Base-by-base conservation (phyloP, 768 basidiomycete species). In the Boletales sp. region DNA sequence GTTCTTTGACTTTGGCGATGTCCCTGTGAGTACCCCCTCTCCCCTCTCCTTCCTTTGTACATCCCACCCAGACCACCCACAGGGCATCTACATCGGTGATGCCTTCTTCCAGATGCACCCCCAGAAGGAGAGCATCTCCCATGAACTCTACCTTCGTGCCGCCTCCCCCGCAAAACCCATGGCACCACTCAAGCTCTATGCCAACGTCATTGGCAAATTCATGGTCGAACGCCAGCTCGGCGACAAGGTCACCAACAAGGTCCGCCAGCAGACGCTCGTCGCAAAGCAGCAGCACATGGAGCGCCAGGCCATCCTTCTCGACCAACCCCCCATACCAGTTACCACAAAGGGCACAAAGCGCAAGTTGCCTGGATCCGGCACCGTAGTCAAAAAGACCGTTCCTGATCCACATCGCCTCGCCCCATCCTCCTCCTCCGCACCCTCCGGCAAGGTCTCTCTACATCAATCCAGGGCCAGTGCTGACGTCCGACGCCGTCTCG, bases 101-200 rank as follows among this genome's bases (percentile, higher is more conserved):
- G 64, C 74, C 2, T 82, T 80, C 72, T 90, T 81, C 51, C 74
- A 84, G 2, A 78, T 87, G 74, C 72, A 70, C 3, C 66, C 75
- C 5, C 65, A 67, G 48, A 72, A 72, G 48, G 88, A 88, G 65
- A 74, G 72, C 52, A 63, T 73, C 2, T 72, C 76, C 8, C 86
- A 89, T 57, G 89, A 91, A 54, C 74, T 91, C 30, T 91, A 87
- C 66, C 75, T 90, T 18, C 79, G 86, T 14, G 71, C 80, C 12
- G 72, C 83, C 34, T 77, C 78, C 14, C 73, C 77, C 8, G 69
- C 76, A 19, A 84, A 81, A 63, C 81, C 78, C 43, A 79, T 73
- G 55, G 78, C 80, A 0, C 82, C 86, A 2, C 77, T 90, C 57
- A 88, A 86, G 64, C 78, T 86, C 17, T 79, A 84, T 57, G 88